Conservation (phyloP, 176 grass and related monocot species). For the Saccharum officinarum region DNA sequence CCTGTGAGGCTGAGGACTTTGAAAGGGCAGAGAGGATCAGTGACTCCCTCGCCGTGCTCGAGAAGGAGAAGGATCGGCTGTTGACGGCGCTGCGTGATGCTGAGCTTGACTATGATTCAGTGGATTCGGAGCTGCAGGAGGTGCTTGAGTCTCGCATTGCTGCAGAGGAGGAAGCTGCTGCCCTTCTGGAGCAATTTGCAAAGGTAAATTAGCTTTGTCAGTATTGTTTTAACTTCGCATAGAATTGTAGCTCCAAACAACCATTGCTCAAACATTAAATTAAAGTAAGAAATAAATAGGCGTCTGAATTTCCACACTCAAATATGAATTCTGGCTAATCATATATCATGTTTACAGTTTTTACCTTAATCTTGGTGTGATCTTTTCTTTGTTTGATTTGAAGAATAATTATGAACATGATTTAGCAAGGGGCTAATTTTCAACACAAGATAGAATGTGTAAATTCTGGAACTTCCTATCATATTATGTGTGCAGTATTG, state of each 20-base stretch:
- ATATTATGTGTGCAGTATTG: neutral
- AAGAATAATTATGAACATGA: neutral
- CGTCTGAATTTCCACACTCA: neutral
- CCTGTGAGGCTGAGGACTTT: conserved; percentile 85
- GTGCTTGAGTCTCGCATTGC: conserved; percentile 66
- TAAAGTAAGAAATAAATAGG: neutral
- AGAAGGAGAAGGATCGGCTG: conserved; percentile 68
- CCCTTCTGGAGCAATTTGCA: conserved; percentile 64
- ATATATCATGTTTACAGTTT: neutral
- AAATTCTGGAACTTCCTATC: neutral
- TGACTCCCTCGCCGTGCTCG: conserved; percentile 49
- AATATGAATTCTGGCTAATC: neutral
- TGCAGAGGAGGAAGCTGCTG: conserved; percentile 64
- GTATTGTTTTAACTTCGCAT: neutral
- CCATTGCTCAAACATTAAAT: neutral
- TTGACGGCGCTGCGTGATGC: conserved; percentile 53
- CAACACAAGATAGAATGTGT: neutral
- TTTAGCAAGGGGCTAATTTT: neutral
- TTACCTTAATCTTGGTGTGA: neutral
- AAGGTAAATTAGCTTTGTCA: conserved; percentile 49
- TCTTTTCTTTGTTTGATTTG: neutral
- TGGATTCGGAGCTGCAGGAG: conserved; percentile 77
- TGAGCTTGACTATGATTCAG: conserved; percentile 62
- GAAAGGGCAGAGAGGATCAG: conserved; percentile 89
- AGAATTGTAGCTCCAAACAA: neutral